Evolutionary conservation across 306 rosid species (phyloP).

Genomic region (Neltuma alba): DNA sequence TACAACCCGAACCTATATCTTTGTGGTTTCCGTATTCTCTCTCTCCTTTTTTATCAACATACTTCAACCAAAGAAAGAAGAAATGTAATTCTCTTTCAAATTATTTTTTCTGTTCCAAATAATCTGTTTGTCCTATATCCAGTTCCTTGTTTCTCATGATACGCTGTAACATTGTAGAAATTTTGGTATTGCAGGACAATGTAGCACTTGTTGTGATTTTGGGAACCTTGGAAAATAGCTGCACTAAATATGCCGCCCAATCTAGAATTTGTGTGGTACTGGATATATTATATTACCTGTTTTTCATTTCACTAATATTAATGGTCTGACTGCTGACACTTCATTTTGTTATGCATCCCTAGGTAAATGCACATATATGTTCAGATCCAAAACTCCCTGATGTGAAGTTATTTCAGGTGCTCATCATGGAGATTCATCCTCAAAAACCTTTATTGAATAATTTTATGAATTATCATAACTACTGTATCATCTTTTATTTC

Average conservation of each 20-base stretch:
- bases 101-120: not conserved
- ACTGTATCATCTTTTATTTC: not conserved
- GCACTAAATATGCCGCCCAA: not conserved
- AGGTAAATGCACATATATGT: constrained; percentile 51
- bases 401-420: constrained; percentile 42
- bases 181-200: constrained; percentile 2
- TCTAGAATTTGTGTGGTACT: constrained; percentile 44
- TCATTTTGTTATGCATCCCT: not conserved
- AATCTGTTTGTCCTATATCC: not conserved
- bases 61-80: not conserved
- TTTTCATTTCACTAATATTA: not conserved
- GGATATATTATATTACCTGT: not conserved
- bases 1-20: not conserved
- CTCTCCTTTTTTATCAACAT: not conserved
- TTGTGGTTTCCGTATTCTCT: not conserved
- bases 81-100: not conserved
- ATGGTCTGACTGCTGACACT: constrained; percentile 2
- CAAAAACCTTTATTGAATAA: not conserved
- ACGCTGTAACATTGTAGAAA: not conserved
- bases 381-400: constrained; percentile 10
- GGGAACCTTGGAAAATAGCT: constrained; percentile 23
- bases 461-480: not conserved
- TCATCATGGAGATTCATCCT: constrained; percentile 3
- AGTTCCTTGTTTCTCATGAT: not conserved
- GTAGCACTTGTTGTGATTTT: constrained; percentile 2